Evolutionary conservation across 495 filamentous ascomycete species (phyloP).

Genomic region (Saxophila tyrrhenica): DNA sequence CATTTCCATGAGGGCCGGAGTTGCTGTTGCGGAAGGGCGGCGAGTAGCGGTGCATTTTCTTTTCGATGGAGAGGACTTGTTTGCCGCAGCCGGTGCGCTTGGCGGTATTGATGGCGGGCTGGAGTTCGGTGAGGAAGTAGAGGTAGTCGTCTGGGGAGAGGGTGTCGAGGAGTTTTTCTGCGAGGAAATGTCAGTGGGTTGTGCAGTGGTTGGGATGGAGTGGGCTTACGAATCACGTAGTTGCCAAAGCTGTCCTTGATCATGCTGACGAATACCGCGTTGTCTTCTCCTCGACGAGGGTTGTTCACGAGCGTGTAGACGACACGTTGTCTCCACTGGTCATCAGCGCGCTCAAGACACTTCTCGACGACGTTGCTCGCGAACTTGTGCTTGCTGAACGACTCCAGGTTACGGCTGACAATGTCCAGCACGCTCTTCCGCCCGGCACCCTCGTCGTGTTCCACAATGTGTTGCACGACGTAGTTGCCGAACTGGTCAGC

Average conservation of each 20-base stretch:
- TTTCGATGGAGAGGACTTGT: slow-evolving; percentile 47
- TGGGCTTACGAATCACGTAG: slow-evolving; percentile 82
- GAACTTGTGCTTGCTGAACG: slow-evolving; percentile 84
- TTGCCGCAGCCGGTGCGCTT: slow-evolving; percentile 69
- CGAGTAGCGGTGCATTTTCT: slow-evolving; percentile 30
- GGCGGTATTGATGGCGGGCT: slow-evolving; percentile 56
- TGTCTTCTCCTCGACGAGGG: slow-evolving; percentile 41
- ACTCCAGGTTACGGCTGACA: slow-evolving; percentile 60
- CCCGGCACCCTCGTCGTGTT: slow-evolving; percentile 67
- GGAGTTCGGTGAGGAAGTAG: slow-evolving; percentile 58
- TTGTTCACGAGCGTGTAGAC: slow-evolving; percentile 52
- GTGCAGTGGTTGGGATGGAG: not conserved
- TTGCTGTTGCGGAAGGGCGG: not conserved
- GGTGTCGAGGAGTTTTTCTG: slow-evolving; percentile 69
- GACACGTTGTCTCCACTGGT: slow-evolving; percentile 60
- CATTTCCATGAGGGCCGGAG: slow-evolving; percentile 1
- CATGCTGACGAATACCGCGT: slow-evolving; percentile 56
- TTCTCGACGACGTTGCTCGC: slow-evolving; percentile 97
- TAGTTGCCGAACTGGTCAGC: slow-evolving; percentile 94
- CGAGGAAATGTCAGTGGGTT: slow-evolving; percentile 31
- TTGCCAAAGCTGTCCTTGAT: slow-evolving; percentile 93
- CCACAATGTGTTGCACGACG: slow-evolving; percentile 87
- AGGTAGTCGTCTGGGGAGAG: slow-evolving; percentile 54
- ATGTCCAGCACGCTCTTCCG: slow-evolving; percentile 59
- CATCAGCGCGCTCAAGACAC: slow-evolving; percentile 64